A percentile compares a stretch with the other conserved stretches of the same genome.
Conservation (phyloP, 768 basidiomycete genomes). For the Cyclocybe cylindracea region DNA sequence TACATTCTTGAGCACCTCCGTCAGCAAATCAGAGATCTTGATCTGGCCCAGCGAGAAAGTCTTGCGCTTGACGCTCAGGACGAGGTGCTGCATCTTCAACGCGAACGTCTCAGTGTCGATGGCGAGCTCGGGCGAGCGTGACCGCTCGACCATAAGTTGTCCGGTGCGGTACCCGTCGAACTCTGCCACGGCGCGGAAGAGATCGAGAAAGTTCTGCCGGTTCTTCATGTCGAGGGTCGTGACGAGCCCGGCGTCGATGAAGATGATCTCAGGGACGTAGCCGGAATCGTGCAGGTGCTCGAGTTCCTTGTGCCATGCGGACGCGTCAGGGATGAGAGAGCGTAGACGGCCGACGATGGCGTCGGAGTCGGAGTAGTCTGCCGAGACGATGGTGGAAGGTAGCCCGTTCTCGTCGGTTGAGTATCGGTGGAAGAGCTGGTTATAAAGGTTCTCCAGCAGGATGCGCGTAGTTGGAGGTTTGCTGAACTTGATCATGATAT, state of each 20-base stretch:
- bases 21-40: conserved; percentile 91
- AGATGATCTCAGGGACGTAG: conserved; percentile 91
- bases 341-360: conserved; percentile 72
- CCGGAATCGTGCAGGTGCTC: conserved; percentile 61
- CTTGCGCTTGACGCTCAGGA: conserved; percentile 90
- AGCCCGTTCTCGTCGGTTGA: conserved; percentile 21
- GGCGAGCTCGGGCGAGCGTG: conserved; percentile 86
- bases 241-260: conserved; percentile 95
- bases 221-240: conserved; percentile 84
- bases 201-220: conserved; percentile 91
- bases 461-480: conserved; percentile 75
- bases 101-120: conserved; percentile 95
- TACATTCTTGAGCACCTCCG: conserved; percentile 84
- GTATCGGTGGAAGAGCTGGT: conserved; percentile 45
- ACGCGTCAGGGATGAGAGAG: conserved; percentile 53
- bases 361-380: conserved; percentile 53
- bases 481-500: conserved; percentile 97
- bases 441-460: conserved; percentile 61
- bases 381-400: conserved; percentile 28
- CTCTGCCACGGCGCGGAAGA: conserved; percentile 93
- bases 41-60: conserved; percentile 98
- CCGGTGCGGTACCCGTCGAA: conserved; percentile 97
- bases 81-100: conserved; percentile 95
- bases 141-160: conserved; percentile 94
- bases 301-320: conserved; percentile 74